These are phyloP conservation scores for Acanthamoeba healyi DNA, from an alignment of 208 protist genomes.

Conservation along the genomic window DNA sequence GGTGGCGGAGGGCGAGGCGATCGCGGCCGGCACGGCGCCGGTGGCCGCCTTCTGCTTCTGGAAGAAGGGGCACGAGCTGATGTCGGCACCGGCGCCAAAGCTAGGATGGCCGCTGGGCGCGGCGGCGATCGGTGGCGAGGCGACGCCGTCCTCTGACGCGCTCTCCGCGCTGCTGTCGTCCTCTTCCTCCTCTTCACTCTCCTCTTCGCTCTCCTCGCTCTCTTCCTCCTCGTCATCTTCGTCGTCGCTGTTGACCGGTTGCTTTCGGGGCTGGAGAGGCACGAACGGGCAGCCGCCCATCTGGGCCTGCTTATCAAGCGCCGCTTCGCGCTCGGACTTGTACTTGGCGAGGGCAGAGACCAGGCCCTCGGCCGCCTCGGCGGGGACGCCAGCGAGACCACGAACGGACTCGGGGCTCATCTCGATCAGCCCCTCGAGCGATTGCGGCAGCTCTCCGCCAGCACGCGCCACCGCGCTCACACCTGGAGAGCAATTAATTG, in stretches of 20 bases:
- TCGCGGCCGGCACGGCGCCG: background rate
- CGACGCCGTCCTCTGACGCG: background rate
- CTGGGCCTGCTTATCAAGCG: background rate
- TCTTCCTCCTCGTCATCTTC: slow-evolving; percentile 41
- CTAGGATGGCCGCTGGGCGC: background rate
- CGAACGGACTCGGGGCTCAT: background rate
- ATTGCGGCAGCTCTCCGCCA: background rate
- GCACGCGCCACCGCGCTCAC: background rate
- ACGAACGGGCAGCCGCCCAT: slow-evolving; percentile 38
- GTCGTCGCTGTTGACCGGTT: background rate
- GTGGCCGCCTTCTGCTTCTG: background rate
- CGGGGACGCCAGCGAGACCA: background rate
- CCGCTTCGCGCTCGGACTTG: background rate
- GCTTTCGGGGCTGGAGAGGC: background rate
- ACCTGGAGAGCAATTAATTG: background rate
- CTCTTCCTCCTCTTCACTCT: slow-evolving; percentile 54
- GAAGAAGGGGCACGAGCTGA: slow-evolving; percentile 28
- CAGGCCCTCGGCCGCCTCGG: background rate
- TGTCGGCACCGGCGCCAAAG: background rate
- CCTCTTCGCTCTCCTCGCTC: background rate
- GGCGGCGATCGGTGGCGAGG: background rate
- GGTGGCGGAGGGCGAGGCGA: background rate
- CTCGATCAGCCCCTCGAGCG: background rate
- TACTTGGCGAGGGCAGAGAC: background rate
- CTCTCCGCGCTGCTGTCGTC: background rate